Percentiles rank a stretch among this genome's conserved stretches.
Evolutionary conservation across 78 protist species (phyloP).

Genomic region (Polysphondylium violaceum): DNA sequence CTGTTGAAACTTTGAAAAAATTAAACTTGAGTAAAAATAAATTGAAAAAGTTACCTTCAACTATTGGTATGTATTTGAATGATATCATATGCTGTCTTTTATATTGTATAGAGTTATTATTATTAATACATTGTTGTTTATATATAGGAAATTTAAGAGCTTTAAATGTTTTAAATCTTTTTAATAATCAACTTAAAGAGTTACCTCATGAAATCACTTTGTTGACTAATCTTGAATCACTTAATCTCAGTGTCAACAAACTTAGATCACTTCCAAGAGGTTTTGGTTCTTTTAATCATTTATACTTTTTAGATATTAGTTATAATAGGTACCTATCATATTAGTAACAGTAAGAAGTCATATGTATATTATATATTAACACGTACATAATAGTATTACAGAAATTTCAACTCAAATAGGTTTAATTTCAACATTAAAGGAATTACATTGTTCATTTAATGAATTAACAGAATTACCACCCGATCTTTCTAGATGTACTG

Average conservation of each 20-base stretch:
- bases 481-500: conserved; percentile 44
- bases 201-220: conserved; percentile 76
- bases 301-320: conserved; percentile 63
- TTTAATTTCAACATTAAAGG: conserved; percentile 63
- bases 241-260: conserved; percentile 71
- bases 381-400: conserved; percentile 12
- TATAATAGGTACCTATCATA: conserved; percentile 51
- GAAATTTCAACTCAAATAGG: conserved; percentile 81
- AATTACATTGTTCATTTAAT: conserved; percentile 69
- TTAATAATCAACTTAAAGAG: conserved; percentile 58
- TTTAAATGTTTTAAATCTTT: conserved; percentile 47
- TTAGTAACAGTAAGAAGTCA: not conserved
- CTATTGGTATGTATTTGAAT: conserved; percentile 55
- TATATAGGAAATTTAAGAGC: conserved; percentile 29
- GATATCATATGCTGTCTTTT: no score
- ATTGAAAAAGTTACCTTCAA: conserved; percentile 50
- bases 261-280: conserved; percentile 77
- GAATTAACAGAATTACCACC: conserved; percentile 63
- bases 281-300: conserved; percentile 78
- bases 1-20: conserved; percentile 29
- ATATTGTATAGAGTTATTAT: no score
- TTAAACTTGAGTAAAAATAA: conserved; percentile 55
- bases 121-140: no score
- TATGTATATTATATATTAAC: not conserved
- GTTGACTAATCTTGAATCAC: conserved; percentile 34